Evolutionary conservation across 345 rosid species (phyloP).

Genomic region (Citrus cavaleriei): DNA sequence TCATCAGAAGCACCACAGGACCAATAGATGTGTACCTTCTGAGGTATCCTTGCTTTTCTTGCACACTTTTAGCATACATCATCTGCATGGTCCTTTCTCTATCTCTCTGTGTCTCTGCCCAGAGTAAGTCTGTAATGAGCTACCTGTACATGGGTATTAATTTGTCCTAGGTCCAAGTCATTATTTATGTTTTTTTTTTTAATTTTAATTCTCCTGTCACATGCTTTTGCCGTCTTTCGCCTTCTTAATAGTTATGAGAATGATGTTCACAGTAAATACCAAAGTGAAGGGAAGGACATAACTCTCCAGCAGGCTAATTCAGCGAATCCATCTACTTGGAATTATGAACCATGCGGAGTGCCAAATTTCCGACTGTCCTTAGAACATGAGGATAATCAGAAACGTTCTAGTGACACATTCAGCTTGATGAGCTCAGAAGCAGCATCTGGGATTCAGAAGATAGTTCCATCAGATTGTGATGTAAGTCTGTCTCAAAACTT

Average conservation of each 20-base stretch:
- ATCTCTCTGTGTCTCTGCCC: background rate
- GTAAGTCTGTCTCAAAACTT: conserved; percentile 36
- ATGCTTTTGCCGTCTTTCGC: background rate
- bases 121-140: background rate
- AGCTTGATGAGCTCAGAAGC: conserved; percentile 11
- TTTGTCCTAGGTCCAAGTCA: background rate
- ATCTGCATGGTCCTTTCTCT: background rate
- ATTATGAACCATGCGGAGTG: conserved; percentile 13
- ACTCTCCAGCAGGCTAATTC: conserved; percentile 15
- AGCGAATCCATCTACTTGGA: conserved; percentile 11
- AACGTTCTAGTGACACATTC: conserved; percentile 5
- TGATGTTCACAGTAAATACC: conserved; percentile 48
- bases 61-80: background rate
- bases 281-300: conserved; percentile 32
- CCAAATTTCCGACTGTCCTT: conserved; percentile 13
- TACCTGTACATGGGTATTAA: background rate
- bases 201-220: background rate
- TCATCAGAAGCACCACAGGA: conserved; percentile 58
- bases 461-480: conserved; percentile 47
- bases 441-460: conserved; percentile 47
- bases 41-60: conserved; percentile 35
- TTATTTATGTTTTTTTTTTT: too few species aligned
- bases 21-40: conserved; percentile 65
- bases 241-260: background rate
- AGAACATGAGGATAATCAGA: conserved; percentile 8